Percentiles rank a stretch among this genome's conserved stretches.
These are phyloP conservation scores for Diaporthe humulicola DNA, from an alignment of 2,329 filamentous ascomycete genomes.

Conservation along the genomic window DNA sequence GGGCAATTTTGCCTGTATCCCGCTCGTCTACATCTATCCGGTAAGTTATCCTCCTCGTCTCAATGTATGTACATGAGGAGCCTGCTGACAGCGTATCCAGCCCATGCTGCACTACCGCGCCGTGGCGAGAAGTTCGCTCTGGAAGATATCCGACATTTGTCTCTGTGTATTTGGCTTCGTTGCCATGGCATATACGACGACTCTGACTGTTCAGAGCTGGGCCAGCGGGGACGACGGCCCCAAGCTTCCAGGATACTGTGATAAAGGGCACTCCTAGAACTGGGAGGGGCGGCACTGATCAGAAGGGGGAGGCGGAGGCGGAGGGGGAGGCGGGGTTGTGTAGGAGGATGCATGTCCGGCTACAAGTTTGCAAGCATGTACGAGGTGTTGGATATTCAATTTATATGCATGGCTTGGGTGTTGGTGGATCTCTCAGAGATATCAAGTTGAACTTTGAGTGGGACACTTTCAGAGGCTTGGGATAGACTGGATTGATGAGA, in stretches of 20 bases:
- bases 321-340: background rate
- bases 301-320: too few relatives aligned
- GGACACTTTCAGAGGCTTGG: background rate
- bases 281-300: background rate
- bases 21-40: constrained; percentile 96
- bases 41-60: constrained; percentile 70
- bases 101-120: constrained; percentile 90
- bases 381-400: constrained; percentile 21
- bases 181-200: constrained; percentile 93
- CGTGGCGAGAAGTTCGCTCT: constrained; percentile 77
- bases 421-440: constrained; percentile 18
- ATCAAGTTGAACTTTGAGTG: background rate
- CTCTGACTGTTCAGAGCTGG: constrained; percentile 90
- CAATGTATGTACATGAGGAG: background rate
- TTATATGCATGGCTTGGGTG: constrained; percentile 35
- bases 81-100: constrained; percentile 62
- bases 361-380: constrained; percentile 17
- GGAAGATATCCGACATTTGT: constrained; percentile 78
- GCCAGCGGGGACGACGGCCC: constrained; percentile 66
- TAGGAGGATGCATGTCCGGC: constrained; percentile 13
- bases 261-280: constrained; percentile 51
- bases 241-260: constrained; percentile 67
- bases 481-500: constrained; percentile 38
- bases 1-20: constrained; percentile 97
- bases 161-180: constrained; percentile 86